Base-by-base conservation (phyloP, 352 stramenopile species). In the Globisporangium perplexum region DNA sequence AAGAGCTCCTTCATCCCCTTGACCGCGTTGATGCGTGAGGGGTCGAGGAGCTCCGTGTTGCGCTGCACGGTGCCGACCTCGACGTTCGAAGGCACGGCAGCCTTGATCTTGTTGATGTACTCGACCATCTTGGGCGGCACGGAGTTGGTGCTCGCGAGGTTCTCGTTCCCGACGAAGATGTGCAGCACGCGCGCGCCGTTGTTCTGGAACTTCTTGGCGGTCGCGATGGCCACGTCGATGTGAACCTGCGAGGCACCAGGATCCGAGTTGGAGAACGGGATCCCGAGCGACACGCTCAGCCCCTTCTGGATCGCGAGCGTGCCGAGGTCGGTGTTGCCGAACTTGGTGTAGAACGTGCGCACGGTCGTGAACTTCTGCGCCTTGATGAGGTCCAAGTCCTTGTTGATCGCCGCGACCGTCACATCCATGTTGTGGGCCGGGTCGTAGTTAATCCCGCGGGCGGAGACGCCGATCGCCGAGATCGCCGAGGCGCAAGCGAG, bases 111-210 rank as follows among this genome's bases (percentile, higher is more conserved):
- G 54, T 44, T 46, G 59, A 81, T 77, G 63, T 68, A 72, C 15
- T 52, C 61, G 44, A 76, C 49, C 71, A 77, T 77, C 31, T 71
- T 62, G 26, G 57, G 52, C 7, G 71, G 68, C 14, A 77, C 71
- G 6, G 36, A 23, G 24, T 69, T 42, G 30, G 66, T 61, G 35
- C 42, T 68, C 26, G 66, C 64, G 1, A 85, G 50, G 53, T 85
- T 81, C 57, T 85, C 74, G 51, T 85, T 85, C 61, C 74, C 74
- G 28, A 85, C 74, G 42, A 83, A 78, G 58, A 85, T 77, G 56
- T 74, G 62, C 46, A 74, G 46, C 52, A 85, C 65, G 31, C 57
- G 71, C 24, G 57, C 60, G 30, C 60, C 58, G 46, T 57, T 57
- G 46, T 74, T 65, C 45, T 63, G 64, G 47, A 65, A 63, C n/a